Percentiles rank a stretch among this genome's conserved stretches.
Evolutionary conservation across 352 stramenopile species (phyloP).

Genomic region (Phytophthora kernoviae): DNA sequence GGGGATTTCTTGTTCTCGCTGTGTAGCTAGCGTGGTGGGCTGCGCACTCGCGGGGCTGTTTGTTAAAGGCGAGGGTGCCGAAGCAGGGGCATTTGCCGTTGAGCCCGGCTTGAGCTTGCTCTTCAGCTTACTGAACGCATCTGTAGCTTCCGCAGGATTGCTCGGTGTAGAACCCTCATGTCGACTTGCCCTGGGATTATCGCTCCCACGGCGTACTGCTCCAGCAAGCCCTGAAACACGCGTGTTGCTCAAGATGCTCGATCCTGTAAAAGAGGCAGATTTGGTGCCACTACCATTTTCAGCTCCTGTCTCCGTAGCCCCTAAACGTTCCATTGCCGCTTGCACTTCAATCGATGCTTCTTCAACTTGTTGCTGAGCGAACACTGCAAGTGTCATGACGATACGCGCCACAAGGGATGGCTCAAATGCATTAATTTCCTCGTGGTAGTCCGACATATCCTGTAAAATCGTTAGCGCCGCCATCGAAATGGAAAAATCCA

Average conservation of each 20-base stretch:
- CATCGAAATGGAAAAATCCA: conserved; percentile 81
- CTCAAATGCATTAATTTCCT: conserved; percentile 71
- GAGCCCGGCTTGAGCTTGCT: conserved; percentile 56
- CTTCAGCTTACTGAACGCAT: conserved; percentile 77
- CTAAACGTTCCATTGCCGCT: conserved; percentile 68
- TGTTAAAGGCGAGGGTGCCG: conserved; percentile 41
- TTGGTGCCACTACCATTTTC: conserved; percentile 26
- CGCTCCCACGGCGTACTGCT: conserved; percentile 44
- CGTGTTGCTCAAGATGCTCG: conserved; percentile 29
- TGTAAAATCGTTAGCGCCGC: conserved; percentile 79
- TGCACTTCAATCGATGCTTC: conserved; percentile 88
- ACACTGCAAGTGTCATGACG: conserved; percentile 86
- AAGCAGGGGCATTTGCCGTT: conserved; percentile 28
- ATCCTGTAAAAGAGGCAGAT: conserved; percentile 37
- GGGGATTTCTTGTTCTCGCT: conserved; percentile 64
- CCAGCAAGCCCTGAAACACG: conserved; percentile 10
- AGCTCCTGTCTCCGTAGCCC: conserved; percentile 18
- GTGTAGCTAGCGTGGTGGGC: conserved; percentile 5
- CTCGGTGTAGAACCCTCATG: conserved; percentile 34
- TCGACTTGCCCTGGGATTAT: conserved; percentile 49
- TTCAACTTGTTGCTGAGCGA: conserved; percentile 88
- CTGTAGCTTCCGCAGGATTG: conserved; percentile 40
- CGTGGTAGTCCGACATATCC: conserved; percentile 79
- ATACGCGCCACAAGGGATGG: conserved; percentile 76
- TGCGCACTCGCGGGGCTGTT: conserved; percentile 31